Evolutionary conservation across 441 rosid species (phyloP), one percentile per base, ranked within the genome.

Genomic region (Hura crepitans): DNA sequence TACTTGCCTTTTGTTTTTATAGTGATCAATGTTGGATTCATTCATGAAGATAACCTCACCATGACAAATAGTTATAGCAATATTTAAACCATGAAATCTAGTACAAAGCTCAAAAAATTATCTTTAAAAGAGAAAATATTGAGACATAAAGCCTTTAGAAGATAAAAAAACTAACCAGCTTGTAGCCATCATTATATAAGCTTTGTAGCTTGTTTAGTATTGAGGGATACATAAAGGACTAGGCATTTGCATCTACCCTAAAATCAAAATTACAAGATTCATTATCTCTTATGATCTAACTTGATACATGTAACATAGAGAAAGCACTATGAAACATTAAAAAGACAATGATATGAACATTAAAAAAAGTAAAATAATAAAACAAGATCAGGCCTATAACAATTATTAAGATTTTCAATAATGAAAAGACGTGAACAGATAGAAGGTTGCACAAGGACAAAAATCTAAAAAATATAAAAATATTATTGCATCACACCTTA

Each of bases 1-100:
- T 65, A 75, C 85, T 77, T 94, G 96, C 71, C 98, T 87, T 81
- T 88, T 92, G 51, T 94, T 91, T 76, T 87, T 91, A 97, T 97
- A 89, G 75, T 96, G 93, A 39, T 94, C 97, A 71, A 93, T 94
- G 85, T 91, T 94, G 68, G 97, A 88, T 75, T 94, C 98, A 76
- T 94, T 94, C 18, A 96, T 86, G 84, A 94, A 94, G 81, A 94
- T 90, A 68, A 91, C 97, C 97, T 94, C 66, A 64, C 45, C 51
- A 74, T 70, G 28, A 66, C 35, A 61, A 60, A 59, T 56, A 65
- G 62, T 25, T 57, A 37, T 42, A 13, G 30, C 25, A 57, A 43
- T 17, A 28, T 61, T 50, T 9, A 53, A 11, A 62, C 53, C 47
- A 57, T 51, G 17, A 53, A 68, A 60, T 61, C 39, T 20, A 55